phyloP scores from a whole-genome alignment of 2,329 filamentous ascomycete species.

The Fusarium dimerum region DNA sequence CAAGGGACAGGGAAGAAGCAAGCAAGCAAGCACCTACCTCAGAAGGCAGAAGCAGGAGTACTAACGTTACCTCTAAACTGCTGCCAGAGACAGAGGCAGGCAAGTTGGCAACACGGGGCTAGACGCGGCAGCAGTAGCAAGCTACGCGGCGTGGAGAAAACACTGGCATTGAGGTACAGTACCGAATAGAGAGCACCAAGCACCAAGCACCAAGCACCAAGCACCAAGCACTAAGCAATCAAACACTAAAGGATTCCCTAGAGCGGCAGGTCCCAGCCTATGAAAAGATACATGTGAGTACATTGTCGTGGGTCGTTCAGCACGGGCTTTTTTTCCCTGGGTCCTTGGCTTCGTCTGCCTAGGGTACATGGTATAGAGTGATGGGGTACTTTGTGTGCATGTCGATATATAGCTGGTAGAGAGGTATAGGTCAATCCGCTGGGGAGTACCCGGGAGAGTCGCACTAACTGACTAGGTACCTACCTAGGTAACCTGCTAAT shows the following conservation, averaged over 20 bases:
- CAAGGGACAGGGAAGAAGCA: neutral
- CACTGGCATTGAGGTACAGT: too few relatives aligned
- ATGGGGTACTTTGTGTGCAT: neutral
- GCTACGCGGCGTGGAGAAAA: slow-evolving; percentile 18
- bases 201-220: too few relatives aligned
- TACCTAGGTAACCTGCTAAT: too few relatives aligned
- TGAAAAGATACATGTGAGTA: neutral
- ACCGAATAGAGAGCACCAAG: too few relatives aligned
- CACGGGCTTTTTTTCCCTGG: neutral
- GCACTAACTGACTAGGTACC: too few relatives aligned
- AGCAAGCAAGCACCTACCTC: neutral
- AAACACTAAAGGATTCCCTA: neutral
- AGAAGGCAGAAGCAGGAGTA: slow-evolving; percentile 13
- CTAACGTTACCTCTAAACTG: too few relatives aligned
- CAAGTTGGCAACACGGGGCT: slow-evolving; percentile 5
- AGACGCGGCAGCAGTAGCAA: slow-evolving; percentile 3
- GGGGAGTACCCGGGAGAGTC: too few relatives aligned
- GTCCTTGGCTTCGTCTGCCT: neutral
- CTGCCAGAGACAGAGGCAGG: slow-evolving; percentile 13
- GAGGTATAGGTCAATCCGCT: neutral
- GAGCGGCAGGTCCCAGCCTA: neutral
- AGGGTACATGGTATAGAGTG: neutral
- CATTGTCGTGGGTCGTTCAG: neutral
- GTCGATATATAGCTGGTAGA: neutral
- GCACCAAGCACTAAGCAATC: slow-evolving; percentile 10